phyloP scores from a whole-genome alignment of 148 eudicot genomes.

The Silene uniflora region DNA sequence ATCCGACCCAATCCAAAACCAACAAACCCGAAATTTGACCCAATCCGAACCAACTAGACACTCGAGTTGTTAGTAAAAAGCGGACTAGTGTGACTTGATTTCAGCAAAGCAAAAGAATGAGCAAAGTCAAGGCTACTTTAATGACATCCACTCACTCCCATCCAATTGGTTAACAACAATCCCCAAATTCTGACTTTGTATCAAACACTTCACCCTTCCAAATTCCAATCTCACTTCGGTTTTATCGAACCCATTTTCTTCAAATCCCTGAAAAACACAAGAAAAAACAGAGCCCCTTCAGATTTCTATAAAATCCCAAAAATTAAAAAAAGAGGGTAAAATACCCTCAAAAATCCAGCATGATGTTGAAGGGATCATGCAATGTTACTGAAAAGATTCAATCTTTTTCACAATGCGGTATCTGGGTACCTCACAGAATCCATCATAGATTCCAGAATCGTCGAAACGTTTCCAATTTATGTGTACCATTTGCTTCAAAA shows the following conservation, averaged over 20 bases:
- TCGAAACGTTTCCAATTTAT: conserved; percentile 26
- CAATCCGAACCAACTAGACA: too few relatives aligned
- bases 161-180: not conserved
- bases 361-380: conserved; percentile 36
- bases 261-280: not conserved
- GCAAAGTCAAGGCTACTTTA: not conserved
- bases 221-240: conserved; percentile 4
- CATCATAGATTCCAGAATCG: conserved; percentile 6
- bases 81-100: too few relatives aligned
- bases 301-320: not conserved
- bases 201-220: not conserved
- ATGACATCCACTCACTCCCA: not conserved
- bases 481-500: conserved; percentile 7
- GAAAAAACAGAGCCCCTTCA: not conserved
- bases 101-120: too few relatives aligned
- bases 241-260: conserved; percentile 11
- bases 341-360: not conserved
- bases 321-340: not conserved
- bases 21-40: too few relatives aligned
- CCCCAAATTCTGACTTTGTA: conserved; percentile 7
- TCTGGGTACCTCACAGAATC: conserved; percentile 28
- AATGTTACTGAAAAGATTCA: conserved; percentile 32
- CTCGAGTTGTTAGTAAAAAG: too few relatives aligned
- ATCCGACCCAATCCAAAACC: too few relatives aligned
- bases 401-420: conserved; percentile 35